Conservation (phyloP, 2,329 filamentous ascomycete species). For the Ophiostoma quercus region DNA sequence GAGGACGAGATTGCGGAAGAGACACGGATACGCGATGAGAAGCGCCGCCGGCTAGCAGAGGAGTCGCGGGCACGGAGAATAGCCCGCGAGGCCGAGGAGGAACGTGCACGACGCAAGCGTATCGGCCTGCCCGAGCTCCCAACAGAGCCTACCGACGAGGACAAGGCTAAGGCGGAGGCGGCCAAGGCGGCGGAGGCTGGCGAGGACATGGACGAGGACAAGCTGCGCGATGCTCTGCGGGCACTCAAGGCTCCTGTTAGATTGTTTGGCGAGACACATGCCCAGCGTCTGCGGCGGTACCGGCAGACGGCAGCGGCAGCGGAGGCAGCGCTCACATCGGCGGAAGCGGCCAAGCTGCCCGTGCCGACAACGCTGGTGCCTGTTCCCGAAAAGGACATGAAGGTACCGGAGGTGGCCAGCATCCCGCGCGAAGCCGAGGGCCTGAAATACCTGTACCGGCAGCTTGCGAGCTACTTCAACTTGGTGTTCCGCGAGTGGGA, state of each 20-base stretch:
- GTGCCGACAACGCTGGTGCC: slow-evolving; percentile 80
- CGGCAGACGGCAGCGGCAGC: slow-evolving; percentile 57
- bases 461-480: slow-evolving; percentile 91
- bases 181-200: slow-evolving; percentile 37
- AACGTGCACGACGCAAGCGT: slow-evolving; percentile 65
- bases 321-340: slow-evolving; percentile 37
- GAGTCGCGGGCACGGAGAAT: slow-evolving; percentile 66
- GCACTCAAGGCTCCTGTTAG: slow-evolving; percentile 65
- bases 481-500: slow-evolving; percentile 93
- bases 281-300: slow-evolving; percentile 64
- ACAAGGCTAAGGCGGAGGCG: slow-evolving; percentile 33
- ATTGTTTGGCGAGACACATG: slow-evolving; percentile 78
- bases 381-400: slow-evolving; percentile 84
- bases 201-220: slow-evolving; percentile 60
- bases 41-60: slow-evolving; percentile 73
- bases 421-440: slow-evolving; percentile 54
- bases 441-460: slow-evolving; percentile 70
- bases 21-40: slow-evolving; percentile 68
- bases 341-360: slow-evolving; percentile 48
- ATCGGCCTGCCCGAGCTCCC: slow-evolving; percentile 74
- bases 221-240: slow-evolving; percentile 63
- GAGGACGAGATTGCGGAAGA: slow-evolving; percentile 79
- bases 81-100: slow-evolving; percentile 67
- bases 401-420: slow-evolving; percentile 57
- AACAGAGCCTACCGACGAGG: slow-evolving; percentile 25